Conservation (phyloP, 306 rosid species). For the Purshia tridentata region DNA sequence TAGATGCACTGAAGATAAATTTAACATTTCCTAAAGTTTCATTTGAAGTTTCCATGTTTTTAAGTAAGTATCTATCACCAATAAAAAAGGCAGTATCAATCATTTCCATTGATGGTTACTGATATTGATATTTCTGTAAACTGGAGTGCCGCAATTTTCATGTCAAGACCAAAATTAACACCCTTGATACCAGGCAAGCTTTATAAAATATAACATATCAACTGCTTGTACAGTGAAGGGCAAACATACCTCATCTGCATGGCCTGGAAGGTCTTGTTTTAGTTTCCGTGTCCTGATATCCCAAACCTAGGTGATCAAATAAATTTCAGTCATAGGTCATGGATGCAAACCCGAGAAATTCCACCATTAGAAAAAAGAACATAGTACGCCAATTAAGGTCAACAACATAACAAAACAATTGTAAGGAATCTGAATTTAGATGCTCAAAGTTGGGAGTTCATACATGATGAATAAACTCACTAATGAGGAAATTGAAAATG, state of each 20-base stretch:
- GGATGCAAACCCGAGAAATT: too few relatives aligned
- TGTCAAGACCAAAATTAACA: too few relatives aligned
- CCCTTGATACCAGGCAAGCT: neutral
- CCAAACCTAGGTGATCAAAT: conserved; percentile 59
- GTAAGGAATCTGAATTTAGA: neutral
- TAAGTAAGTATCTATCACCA: too few relatives aligned
- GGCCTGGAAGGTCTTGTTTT: conserved; percentile 98
- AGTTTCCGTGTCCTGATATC: conserved; percentile 74
- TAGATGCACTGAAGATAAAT: too few relatives aligned
- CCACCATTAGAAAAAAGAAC: too few relatives aligned
- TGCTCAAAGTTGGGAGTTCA: neutral
- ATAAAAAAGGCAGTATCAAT: too few relatives aligned
- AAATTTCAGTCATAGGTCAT: too few relatives aligned
- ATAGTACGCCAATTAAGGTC: neutral
- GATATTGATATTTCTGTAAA: too few relatives aligned
- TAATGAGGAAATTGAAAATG: neutral
- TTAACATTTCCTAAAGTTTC: too few relatives aligned
- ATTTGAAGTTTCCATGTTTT: too few relatives aligned
- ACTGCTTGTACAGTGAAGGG: neutral
- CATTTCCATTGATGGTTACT: too few relatives aligned
- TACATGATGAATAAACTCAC: neutral
- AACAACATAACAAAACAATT: neutral
- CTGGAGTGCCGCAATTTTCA: too few relatives aligned
- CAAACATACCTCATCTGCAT: conserved; percentile 76
- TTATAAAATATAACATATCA: neutral